These are phyloP conservation scores for Apiospora sp. DNA, from an alignment of 2,329 filamentous ascomycete genomes.

Conservation along the genomic window DNA sequence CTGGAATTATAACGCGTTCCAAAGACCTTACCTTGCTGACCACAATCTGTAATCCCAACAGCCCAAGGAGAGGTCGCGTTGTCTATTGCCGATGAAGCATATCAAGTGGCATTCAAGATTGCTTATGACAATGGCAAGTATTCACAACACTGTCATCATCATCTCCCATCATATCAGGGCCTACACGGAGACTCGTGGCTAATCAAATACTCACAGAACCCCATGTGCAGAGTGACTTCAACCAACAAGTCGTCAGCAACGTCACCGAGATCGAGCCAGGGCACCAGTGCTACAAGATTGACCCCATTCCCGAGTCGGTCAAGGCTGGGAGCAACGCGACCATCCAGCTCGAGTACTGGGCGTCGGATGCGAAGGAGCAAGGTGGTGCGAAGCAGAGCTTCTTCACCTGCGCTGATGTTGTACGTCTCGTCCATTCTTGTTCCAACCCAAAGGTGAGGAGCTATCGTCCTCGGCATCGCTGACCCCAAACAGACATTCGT, in stretches of 20 bases:
- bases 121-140: conserved; percentile 53
- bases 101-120: conserved; percentile 57
- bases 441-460: not conserved
- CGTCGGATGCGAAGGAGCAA: conserved; percentile 40
- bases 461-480: not conserved
- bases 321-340: conserved; percentile 45
- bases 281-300: conserved; percentile 48
- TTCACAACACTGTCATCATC: not conserved
- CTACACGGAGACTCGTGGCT: too few relatives aligned
- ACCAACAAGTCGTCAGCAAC: conserved; percentile 40
- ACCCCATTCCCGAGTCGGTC: conserved; percentile 36
- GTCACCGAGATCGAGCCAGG: conserved; percentile 43
- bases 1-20: not conserved
- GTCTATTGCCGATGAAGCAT: conserved; percentile 60
- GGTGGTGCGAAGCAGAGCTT: conserved; percentile 45
- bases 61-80: conserved; percentile 59
- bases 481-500: conserved; percentile 41
- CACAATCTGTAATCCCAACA: conserved; percentile 32
- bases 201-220: conserved; percentile 35
- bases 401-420: conserved; percentile 49
- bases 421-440: conserved; percentile 33
- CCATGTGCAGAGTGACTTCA: conserved; percentile 43
- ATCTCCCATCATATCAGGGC: not conserved
- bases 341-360: conserved; percentile 48
- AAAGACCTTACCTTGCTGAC: not conserved